phyloP scores from a whole-genome alignment of 371 early-diverging fungal species.

The Mortierella sp. region DNA sequence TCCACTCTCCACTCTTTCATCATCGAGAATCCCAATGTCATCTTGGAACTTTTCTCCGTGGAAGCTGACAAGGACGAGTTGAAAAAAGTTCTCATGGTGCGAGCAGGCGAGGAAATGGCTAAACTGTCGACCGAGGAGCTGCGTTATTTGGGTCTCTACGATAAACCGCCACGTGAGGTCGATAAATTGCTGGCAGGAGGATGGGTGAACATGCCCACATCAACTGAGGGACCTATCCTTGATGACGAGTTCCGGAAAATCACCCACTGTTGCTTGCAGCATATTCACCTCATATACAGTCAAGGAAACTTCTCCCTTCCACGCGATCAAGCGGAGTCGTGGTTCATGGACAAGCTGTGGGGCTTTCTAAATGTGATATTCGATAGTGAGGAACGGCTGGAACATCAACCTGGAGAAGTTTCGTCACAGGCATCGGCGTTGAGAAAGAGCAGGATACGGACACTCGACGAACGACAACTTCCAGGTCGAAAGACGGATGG shows the following conservation, averaged over 20 bases:
- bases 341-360: not conserved
- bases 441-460: slow-evolving; percentile 1
- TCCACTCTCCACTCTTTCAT: no score
- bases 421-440: not conserved
- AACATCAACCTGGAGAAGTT: not conserved
- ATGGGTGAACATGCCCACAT: not conserved
- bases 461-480: not conserved
- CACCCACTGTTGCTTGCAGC: not conserved
- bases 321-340: not conserved
- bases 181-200: not conserved
- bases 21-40: not conserved
- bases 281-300: not conserved
- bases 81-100: not conserved
- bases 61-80: no score
- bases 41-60: not conserved
- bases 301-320: not conserved
- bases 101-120: not conserved
- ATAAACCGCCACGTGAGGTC: not conserved
- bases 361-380: not conserved
- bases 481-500: slow-evolving; percentile 16
- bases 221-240: not conserved
- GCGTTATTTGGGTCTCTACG: not conserved
- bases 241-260: not conserved
- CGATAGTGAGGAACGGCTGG: not conserved
- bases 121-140: not conserved